A percentile compares a stretch with the other conserved stretches of the same genome.
Conservation (phyloP, 208 protist genomes). For the Borovskyia barvae region DNA sequence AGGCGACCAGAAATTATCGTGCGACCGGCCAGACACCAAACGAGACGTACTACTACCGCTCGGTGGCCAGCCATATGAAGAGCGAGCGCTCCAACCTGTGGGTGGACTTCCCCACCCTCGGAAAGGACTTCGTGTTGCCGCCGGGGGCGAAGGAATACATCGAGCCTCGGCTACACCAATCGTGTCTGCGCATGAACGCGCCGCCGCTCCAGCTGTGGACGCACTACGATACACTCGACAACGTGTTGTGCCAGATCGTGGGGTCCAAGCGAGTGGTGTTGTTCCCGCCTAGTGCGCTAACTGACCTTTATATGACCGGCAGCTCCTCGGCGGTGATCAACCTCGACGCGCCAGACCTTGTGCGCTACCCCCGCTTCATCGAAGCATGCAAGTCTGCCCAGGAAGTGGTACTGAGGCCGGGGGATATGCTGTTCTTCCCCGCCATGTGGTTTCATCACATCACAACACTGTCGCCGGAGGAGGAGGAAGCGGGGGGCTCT, state of each 20-base stretch:
- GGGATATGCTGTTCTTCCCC: slow-evolving; percentile 94
- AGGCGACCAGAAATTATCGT: slow-evolving; percentile 20
- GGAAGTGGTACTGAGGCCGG: slow-evolving; percentile 79
- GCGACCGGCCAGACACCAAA: slow-evolving; percentile 1
- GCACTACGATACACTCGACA: slow-evolving; percentile 94
- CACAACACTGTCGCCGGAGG: slow-evolving; percentile 49
- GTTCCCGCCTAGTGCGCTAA: slow-evolving; percentile 84
- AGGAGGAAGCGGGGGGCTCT: not conserved
- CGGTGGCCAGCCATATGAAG: slow-evolving; percentile 83
- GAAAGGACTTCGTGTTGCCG: slow-evolving; percentile 74
- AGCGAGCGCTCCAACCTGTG: slow-evolving; percentile 82
- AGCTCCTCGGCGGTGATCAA: slow-evolving; percentile 87
- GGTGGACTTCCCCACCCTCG: slow-evolving; percentile 71
- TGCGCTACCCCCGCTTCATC: slow-evolving; percentile 79
- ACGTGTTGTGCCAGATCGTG: slow-evolving; percentile 92
- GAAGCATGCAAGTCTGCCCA: slow-evolving; percentile 68
- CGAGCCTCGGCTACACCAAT: slow-evolving; percentile 76
- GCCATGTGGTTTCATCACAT: slow-evolving; percentile 93
- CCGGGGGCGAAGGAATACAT: slow-evolving; percentile 37
- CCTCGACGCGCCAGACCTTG: slow-evolving; percentile 69
- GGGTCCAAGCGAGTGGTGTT: slow-evolving; percentile 89
- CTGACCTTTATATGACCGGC: slow-evolving; percentile 89
- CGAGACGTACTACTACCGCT: slow-evolving; percentile 87
- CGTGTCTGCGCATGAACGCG: slow-evolving; percentile 86
- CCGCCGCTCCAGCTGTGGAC: slow-evolving; percentile 90